A percentile compares a stretch with the other conserved stretches of the same genome.
These are phyloP conservation scores for Papiliotrema fonsecae DNA, from an alignment of 1,284 basidiomycete species.

Conservation along the genomic window DNA sequence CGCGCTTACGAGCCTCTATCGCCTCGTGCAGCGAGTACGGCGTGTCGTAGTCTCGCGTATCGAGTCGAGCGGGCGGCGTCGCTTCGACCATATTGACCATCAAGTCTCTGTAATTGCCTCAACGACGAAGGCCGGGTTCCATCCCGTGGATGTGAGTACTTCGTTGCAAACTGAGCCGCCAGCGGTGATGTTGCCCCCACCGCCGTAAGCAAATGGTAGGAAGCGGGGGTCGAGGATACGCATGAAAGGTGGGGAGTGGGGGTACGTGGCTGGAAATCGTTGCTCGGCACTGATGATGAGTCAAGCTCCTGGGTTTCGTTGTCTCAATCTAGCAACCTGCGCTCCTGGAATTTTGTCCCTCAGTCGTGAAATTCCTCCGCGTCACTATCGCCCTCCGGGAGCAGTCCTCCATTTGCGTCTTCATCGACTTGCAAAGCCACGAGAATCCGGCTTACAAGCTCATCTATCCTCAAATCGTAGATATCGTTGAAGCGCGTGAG, in stretches of 20 bases:
- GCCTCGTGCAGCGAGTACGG: slow-evolving; percentile 23
- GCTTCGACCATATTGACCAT: slow-evolving; percentile 32
- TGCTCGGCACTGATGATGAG: slow-evolving; percentile 19
- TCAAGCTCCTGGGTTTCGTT: too few species aligned
- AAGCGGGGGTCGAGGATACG: slow-evolving; percentile 25
- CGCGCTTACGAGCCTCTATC: slow-evolving; percentile 24
- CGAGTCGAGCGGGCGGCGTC: slow-evolving; percentile 17
- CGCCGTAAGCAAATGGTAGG: slow-evolving; percentile 20
- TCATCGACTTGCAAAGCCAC: slow-evolving; percentile 25
- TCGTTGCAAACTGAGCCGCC: slow-evolving; percentile 30
- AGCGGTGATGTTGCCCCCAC: slow-evolving; percentile 31
- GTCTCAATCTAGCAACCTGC: too few species aligned
- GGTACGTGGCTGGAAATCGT: slow-evolving; percentile 24
- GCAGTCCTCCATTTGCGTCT: slow-evolving; percentile 24
- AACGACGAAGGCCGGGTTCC: slow-evolving; percentile 26
- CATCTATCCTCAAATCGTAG: slow-evolving; percentile 12
- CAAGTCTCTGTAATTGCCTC: slow-evolving; percentile 24
- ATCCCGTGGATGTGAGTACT: slow-evolving; percentile 25
- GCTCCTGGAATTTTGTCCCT: too few species aligned
- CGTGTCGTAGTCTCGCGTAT: slow-evolving; percentile 12
- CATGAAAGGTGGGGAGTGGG: slow-evolving; percentile 29
- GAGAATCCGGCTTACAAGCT: slow-evolving; percentile 10
- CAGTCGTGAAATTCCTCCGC: too few species aligned
- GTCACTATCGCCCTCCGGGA: too few species aligned
- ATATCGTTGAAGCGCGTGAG: slow-evolving; percentile 18